Evolutionary conservation across 192 early-diverging fungal genomes (phyloP).

Genomic region (Obelidium mucronatum): DNA sequence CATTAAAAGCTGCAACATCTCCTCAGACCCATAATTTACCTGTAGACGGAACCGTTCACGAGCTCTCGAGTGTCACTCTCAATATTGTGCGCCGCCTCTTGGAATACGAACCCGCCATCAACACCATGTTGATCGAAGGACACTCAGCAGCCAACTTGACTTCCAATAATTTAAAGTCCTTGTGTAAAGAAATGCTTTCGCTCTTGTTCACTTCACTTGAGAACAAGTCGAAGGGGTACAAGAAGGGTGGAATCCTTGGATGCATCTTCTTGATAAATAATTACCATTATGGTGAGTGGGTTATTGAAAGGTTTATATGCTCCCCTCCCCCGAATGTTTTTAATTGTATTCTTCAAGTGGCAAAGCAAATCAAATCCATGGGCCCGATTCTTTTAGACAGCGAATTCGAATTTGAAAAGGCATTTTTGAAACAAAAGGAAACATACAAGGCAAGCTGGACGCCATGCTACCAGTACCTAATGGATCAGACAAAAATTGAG

Average conservation of each 20-base stretch:
- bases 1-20: too few species aligned
- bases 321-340: too few species aligned
- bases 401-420: slow-evolving; percentile 59
- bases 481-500: slow-evolving; percentile 76
- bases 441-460: slow-evolving; percentile 72
- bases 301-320: not conserved
- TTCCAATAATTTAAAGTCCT: slow-evolving; percentile 4
- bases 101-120: slow-evolving; percentile 47
- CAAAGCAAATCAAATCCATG: slow-evolving; percentile 65
- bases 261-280: slow-evolving; percentile 85
- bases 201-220: slow-evolving; percentile 68
- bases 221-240: slow-evolving; percentile 73
- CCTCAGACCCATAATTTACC: slow-evolving; percentile 41
- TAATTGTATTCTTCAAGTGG: slow-evolving; percentile 41
- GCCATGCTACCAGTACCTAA: slow-evolving; percentile 73
- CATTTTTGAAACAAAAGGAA: slow-evolving; percentile 59
- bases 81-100: slow-evolving; percentile 55
- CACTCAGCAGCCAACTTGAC: slow-evolving; percentile 11
- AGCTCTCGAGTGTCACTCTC: slow-evolving; percentile 75
- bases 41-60: slow-evolving; percentile 83
- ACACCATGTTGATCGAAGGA: slow-evolving; percentile 44
- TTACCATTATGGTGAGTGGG: slow-evolving; percentile 62
- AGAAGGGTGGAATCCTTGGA: slow-evolving; percentile 69
- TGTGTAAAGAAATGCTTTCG: slow-evolving; percentile 52
- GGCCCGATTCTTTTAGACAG: slow-evolving; percentile 61